Conservation (phyloP, 2,329 filamentous ascomycete genomes). For the Penicillium brevicompactum region DNA sequence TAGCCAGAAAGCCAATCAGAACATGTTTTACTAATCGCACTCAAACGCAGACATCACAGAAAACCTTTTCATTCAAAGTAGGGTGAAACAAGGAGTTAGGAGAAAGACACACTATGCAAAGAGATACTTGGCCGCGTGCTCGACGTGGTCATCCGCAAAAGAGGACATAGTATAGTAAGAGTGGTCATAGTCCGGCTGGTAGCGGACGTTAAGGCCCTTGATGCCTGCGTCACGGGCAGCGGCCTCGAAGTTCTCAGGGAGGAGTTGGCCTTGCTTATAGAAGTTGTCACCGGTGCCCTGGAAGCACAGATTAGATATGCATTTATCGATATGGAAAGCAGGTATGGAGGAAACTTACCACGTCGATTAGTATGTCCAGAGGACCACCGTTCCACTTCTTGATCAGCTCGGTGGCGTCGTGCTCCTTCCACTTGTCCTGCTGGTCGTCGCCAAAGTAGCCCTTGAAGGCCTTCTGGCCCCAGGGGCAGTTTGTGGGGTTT, state of each 20-base stretch:
- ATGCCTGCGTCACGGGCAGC: slow-evolving; percentile 77
- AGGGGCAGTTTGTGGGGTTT: slow-evolving; percentile 83
- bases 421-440: slow-evolving; percentile 74
- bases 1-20: slow-evolving; percentile 17
- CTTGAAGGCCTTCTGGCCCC: slow-evolving; percentile 92
- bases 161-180: slow-evolving; percentile 95
- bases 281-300: slow-evolving; percentile 93
- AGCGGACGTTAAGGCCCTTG: slow-evolving; percentile 72
- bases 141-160: slow-evolving; percentile 87
- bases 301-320: not conserved
- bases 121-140: slow-evolving; percentile 86
- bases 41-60: slow-evolving; percentile 4
- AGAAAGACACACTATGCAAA: slow-evolving; percentile 55
- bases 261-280: slow-evolving; percentile 88
- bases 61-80: not conserved
- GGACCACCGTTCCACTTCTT: slow-evolving; percentile 68
- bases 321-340: not conserved
- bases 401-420: slow-evolving; percentile 90
- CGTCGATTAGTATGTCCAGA: slow-evolving; percentile 82
- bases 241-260: slow-evolving; percentile 88
- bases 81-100: slow-evolving; percentile 1
- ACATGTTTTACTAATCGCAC: slow-evolving; percentile 4
- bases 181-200: slow-evolving; percentile 92
- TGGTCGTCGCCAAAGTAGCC: slow-evolving; percentile 84
- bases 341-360: slow-evolving; percentile 58